Percentiles rank a stretch among this genome's conserved stretches.
These are phyloP conservation scores for Blepharisma stoltei DNA, from an alignment of 73 alveolate species.

Conservation along the genomic window DNA sequence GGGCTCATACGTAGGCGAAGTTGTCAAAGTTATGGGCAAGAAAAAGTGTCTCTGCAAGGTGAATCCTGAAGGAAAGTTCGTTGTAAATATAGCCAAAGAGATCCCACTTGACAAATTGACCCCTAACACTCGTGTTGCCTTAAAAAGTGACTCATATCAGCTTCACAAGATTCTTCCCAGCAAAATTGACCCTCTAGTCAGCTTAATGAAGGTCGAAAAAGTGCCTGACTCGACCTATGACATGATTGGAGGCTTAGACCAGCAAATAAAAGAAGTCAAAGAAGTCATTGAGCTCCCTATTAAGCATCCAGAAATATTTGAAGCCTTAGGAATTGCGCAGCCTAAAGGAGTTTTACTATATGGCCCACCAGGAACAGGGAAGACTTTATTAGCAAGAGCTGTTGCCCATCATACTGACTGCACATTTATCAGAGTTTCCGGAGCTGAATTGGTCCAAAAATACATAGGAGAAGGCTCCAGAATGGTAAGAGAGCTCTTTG, in stretches of 20 bases:
- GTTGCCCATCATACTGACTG: constrained; percentile 99
- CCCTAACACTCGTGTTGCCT: constrained; percentile 87
- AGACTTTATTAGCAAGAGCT: constrained; percentile 99
- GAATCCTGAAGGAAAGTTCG: constrained; percentile 96
- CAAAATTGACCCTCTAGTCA: constrained; percentile 97
- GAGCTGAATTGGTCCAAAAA: constrained; percentile 98
- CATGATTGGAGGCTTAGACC: constrained; percentile 90
- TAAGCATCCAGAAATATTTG: constrained; percentile 99
- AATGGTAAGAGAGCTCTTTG: constrained; percentile 97
- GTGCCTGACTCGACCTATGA: constrained; percentile 99
- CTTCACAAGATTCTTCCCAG: constrained; percentile 96
- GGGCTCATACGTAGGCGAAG: constrained; percentile 98
- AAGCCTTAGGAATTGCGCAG: constrained; percentile 96
- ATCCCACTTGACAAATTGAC: constrained; percentile 86
- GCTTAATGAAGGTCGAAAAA: constrained; percentile 98
- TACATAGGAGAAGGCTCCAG: constrained; percentile 99
- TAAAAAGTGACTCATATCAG: constrained; percentile 86
- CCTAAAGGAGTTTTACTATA: constrained; percentile 97
- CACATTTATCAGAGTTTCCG: constrained; percentile 92
- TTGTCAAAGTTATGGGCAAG: constrained; percentile 91
- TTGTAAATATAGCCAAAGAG: constrained; percentile 92
- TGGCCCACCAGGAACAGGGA: constrained; percentile 99
- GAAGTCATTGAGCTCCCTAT: constrained; percentile 99
- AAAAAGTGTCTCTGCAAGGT: constrained; percentile 81
- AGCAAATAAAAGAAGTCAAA: constrained; percentile 82